Conservation (phyloP, 495 filamentous ascomycete genomes). For the Margaritispora aquatica region DNA sequence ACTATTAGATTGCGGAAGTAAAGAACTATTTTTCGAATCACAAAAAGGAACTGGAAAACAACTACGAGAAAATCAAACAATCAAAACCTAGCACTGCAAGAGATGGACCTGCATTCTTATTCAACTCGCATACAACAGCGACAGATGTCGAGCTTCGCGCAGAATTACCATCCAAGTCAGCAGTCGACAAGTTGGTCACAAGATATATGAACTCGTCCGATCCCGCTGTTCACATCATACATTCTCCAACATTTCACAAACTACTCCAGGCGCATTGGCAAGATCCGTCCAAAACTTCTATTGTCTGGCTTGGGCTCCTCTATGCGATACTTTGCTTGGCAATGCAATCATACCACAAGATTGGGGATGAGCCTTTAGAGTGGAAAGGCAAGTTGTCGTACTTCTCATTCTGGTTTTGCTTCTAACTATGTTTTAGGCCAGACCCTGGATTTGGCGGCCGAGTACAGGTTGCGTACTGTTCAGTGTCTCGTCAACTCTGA, state of each 20-base stretch:
- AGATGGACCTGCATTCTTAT: conserved; percentile 64
- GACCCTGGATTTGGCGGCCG: conserved; percentile 68
- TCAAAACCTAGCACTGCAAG: conserved; percentile 51
- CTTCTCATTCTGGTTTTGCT: too few species aligned
- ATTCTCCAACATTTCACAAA: conserved; percentile 78
- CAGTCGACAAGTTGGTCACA: conserved; percentile 74
- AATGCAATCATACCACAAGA: conserved; percentile 83
- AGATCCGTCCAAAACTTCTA: conserved; percentile 68
- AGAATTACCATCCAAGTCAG: conserved; percentile 71
- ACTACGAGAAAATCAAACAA: conserved; percentile 58
- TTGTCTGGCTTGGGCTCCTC: conserved; percentile 86
- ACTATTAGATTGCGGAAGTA: conserved; percentile 77
- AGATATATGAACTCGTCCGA: conserved; percentile 58
- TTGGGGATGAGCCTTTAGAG: conserved; percentile 88
- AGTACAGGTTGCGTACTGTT: conserved; percentile 75
- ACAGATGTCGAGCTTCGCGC: conserved; percentile 70
- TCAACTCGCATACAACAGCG: conserved; percentile 60
- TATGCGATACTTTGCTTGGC: conserved; percentile 86
- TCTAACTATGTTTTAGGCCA: conserved; percentile 37
- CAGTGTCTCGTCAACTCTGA: conserved; percentile 84
- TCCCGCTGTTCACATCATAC: conserved; percentile 63
- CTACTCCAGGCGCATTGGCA: conserved; percentile 87
- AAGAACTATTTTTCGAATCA: conserved; percentile 72
- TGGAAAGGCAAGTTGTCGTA: conserved; percentile 45
- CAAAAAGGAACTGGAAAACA: conserved; percentile 49